Conservation (phyloP, 129 eudicot species). For the Heracleum sosnowskyi region DNA sequence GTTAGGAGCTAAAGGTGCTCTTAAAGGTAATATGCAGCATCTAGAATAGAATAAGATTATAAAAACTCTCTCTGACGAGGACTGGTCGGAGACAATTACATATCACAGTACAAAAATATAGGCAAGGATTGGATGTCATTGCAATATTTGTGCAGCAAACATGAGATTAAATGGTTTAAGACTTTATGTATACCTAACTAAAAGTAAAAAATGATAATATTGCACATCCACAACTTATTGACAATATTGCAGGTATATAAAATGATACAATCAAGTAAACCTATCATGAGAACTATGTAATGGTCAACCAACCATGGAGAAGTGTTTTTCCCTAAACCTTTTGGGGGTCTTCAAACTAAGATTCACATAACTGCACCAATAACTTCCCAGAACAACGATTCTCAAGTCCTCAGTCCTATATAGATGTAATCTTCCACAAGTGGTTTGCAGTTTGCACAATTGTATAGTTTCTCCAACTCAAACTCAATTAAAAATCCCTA, state of each 20-base stretch:
- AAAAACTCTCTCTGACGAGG: background rate
- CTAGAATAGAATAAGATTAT: background rate
- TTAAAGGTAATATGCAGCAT: background rate
- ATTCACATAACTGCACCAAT: background rate
- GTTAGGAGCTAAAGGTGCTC: background rate
- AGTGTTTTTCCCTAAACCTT: background rate
- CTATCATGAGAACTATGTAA: background rate
- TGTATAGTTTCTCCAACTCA: background rate
- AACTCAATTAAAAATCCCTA: background rate
- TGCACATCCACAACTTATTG: background rate
- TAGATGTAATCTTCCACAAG: background rate
- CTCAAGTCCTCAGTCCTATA: background rate
- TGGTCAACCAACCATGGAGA: background rate
- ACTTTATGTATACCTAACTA: background rate
- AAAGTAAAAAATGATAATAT: background rate
- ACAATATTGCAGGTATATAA: background rate
- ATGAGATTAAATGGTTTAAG: background rate
- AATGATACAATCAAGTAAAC: background rate
- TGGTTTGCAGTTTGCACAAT: background rate
- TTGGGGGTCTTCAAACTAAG: background rate
- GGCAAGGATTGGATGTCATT: background rate
- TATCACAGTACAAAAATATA: background rate
- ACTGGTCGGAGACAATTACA: background rate
- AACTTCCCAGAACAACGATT: background rate
- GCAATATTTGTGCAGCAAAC: background rate